phyloP scores from a whole-genome alignment of 2,329 filamentous ascomycete species.

The Colletotrichum spaethianum region DNA sequence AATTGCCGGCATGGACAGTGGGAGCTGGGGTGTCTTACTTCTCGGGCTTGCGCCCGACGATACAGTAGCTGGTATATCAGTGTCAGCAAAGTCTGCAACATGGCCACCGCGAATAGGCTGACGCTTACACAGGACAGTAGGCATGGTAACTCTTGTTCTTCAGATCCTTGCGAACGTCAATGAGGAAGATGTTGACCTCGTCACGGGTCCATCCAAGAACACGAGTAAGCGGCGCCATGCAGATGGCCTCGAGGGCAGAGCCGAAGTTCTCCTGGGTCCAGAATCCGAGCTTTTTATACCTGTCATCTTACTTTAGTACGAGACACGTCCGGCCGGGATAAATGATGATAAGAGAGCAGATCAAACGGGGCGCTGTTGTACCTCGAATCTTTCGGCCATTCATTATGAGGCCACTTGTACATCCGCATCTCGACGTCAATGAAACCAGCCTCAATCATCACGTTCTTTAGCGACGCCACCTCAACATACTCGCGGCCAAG shows the following conservation, averaged over 20 bases:
- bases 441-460: slow-evolving; percentile 48
- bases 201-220: slow-evolving; percentile 50
- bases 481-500: slow-evolving; percentile 48
- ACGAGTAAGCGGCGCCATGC: slow-evolving; percentile 52
- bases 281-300: slow-evolving; percentile 5
- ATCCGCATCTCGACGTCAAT: slow-evolving; percentile 36
- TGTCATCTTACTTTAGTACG: neutral
- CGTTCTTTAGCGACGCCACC: slow-evolving; percentile 44
- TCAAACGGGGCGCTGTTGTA: neutral
- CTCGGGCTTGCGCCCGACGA: slow-evolving; percentile 24
- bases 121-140: slow-evolving; percentile 54
- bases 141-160: slow-evolving; percentile 52
- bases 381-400: slow-evolving; percentile 36
- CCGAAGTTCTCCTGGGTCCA: slow-evolving; percentile 52
- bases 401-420: slow-evolving; percentile 41
- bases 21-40: neutral
- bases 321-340: slow-evolving; percentile 45
- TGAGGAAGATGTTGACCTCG: slow-evolving; percentile 52
- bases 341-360: neutral
- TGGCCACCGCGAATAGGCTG: no score
- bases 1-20: no score
- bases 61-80: neutral
- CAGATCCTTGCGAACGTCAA: slow-evolving; percentile 51
- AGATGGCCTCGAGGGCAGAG: slow-evolving; percentile 51
- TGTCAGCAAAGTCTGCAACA: neutral